These are phyloP conservation scores for Aspergillus panamensis DNA, from an alignment of 495 filamentous ascomycete genomes.

Conservation along the genomic window DNA sequence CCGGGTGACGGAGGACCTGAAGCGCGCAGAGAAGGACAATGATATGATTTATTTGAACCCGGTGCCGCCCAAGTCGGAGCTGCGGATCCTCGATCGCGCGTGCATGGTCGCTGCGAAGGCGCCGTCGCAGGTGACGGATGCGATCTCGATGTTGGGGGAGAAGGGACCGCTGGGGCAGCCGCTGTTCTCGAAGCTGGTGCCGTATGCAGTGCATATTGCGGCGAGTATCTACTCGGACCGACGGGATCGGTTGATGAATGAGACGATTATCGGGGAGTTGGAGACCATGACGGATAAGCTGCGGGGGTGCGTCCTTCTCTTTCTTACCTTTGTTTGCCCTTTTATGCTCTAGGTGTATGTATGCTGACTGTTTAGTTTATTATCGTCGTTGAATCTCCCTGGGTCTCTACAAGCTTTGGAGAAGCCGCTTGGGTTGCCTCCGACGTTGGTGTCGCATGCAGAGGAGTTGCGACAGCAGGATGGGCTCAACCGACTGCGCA, in stretches of 20 bases:
- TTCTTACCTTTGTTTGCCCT: too few species aligned
- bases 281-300: slow-evolving; percentile 77
- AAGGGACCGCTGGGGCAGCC: slow-evolving; percentile 75
- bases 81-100: slow-evolving; percentile 80
- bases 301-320: slow-evolving; percentile 54
- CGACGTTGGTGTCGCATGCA: slow-evolving; percentile 77
- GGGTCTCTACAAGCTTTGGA: slow-evolving; percentile 93
- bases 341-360: neutral
- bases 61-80: slow-evolving; percentile 83
- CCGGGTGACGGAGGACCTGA: slow-evolving; percentile 79
- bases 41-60: slow-evolving; percentile 85
- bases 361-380: slow-evolving; percentile 42
- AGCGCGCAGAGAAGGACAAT: slow-evolving; percentile 93
- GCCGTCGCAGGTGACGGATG: slow-evolving; percentile 78
- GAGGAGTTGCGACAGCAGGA: slow-evolving; percentile 95
- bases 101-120: slow-evolving; percentile 81
- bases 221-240: slow-evolving; percentile 94
- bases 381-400: slow-evolving; percentile 82
- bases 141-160: slow-evolving; percentile 73
- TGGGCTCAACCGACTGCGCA: slow-evolving; percentile 67
- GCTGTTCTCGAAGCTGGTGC: slow-evolving; percentile 87
- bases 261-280: slow-evolving; percentile 76
- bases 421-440: slow-evolving; percentile 89
- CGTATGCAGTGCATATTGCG: slow-evolving; percentile 92
- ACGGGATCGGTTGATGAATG: slow-evolving; percentile 82